These are phyloP conservation scores for Elaphomyces granulatus DNA, from an alignment of 495 filamentous ascomycete species.

Conservation along the genomic window DNA sequence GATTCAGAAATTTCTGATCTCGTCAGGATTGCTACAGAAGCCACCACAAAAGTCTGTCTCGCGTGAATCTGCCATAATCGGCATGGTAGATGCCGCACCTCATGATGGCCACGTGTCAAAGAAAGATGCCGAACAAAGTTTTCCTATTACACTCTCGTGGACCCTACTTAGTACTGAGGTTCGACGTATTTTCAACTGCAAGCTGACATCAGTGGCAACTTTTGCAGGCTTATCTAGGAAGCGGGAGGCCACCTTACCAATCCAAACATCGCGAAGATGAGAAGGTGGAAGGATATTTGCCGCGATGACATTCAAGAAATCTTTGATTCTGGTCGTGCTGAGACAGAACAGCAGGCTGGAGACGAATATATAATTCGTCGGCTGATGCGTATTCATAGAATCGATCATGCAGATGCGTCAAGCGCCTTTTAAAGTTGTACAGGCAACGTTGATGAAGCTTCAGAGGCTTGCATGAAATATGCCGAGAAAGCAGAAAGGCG, in stretches of 20 bases:
- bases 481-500: background rate
- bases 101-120: background rate
- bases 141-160: background rate
- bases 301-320: conserved; percentile 1
- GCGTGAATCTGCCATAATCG: background rate
- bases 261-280: background rate
- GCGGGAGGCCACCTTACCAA: background rate
- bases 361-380: conserved; percentile 2
- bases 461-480: conserved; percentile 1
- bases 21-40: too few relatives aligned
- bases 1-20: too few relatives aligned
- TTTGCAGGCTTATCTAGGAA: background rate
- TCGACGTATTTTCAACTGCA: background rate
- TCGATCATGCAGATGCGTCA: conserved; percentile 2
- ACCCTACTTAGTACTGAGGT: background rate
- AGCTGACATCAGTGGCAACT: background rate
- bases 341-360: background rate
- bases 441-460: conserved; percentile 2
- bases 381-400: conserved; percentile 3
- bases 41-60: too few relatives aligned
- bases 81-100: background rate
- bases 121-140: background rate
- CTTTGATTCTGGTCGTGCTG: background rate
- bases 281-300: background rate
- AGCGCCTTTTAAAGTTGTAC: background rate